Evolutionary conservation across 202 grass and related monocot genomes (phyloP).

Genomic region (Dendrocalamus latiflorus): DNA sequence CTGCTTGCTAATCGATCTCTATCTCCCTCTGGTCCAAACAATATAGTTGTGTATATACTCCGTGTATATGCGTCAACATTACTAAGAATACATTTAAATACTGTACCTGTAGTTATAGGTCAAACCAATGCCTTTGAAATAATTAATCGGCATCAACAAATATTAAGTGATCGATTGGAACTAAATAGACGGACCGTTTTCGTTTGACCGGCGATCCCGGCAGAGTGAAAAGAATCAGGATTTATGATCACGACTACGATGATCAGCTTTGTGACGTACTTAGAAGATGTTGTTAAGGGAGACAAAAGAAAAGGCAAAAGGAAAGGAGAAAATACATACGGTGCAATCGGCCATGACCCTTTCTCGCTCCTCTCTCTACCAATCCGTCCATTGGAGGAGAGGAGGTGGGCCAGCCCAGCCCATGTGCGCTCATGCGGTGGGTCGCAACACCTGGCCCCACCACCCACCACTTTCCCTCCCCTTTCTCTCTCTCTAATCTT

Average conservation of each 20-base stretch:
- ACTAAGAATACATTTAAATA: not conserved
- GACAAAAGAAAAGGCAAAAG: not conserved
- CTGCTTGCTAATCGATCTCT: not conserved
- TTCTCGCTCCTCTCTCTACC: not conserved
- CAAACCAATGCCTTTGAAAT: not conserved
- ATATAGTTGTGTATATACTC: too few relatives aligned
- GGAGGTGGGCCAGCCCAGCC: slow-evolving; percentile 28
- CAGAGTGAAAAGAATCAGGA: not conserved
- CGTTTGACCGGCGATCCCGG: not conserved
- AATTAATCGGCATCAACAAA: not conserved
- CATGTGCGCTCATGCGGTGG: slow-evolving; percentile 98
- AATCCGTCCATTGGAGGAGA: not conserved
- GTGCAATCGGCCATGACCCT: not conserved
- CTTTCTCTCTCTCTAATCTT: slow-evolving; percentile 15
- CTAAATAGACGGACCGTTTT: not conserved
- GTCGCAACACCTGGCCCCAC: slow-evolving; percentile 48
- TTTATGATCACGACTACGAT: not conserved
- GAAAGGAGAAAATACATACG: not conserved
- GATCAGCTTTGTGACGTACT: not conserved
- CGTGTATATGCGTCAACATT: too few relatives aligned
- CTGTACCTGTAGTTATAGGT: not conserved
- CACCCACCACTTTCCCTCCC: slow-evolving; percentile 46
- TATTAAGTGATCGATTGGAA: not conserved
- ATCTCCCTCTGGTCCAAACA: not conserved
- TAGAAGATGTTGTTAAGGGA: not conserved